Conservation (phyloP, 768 basidiomycete genomes). For the Russula abietina region DNA sequence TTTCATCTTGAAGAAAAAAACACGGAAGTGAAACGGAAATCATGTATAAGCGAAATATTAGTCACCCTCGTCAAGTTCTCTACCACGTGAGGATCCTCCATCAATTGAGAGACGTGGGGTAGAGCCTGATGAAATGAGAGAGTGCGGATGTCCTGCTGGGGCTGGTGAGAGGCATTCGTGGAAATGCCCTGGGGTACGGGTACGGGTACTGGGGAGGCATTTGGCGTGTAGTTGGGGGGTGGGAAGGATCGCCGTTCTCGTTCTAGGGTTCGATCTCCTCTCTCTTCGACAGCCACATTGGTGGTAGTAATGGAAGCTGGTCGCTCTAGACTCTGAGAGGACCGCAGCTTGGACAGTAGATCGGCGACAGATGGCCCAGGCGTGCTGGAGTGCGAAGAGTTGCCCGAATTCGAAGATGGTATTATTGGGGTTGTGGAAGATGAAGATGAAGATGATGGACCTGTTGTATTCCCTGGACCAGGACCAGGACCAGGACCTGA, state of each 20-base stretch:
- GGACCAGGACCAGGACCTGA: neutral
- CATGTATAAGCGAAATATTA: neutral
- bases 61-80: slow-evolving; percentile 47
- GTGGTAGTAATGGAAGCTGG: neutral
- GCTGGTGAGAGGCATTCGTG: neutral
- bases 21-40: neutral
- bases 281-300: neutral
- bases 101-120: slow-evolving; percentile 55
- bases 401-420: slow-evolving; percentile 5
- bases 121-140: slow-evolving; percentile 67
- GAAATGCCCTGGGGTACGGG: neutral
- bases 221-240: neutral
- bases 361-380: slow-evolving; percentile 21
- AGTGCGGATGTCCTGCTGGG: slow-evolving; percentile 38
- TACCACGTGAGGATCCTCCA: slow-evolving; percentile 48
- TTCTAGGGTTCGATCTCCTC: neutral
- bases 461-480: neutral
- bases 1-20: slow-evolving; percentile 46
- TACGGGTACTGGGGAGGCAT: neutral
- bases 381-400: slow-evolving; percentile 12
- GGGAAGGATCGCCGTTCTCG: neutral
- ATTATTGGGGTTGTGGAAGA: neutral
- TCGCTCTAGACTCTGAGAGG: slow-evolving; percentile 1
- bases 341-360: slow-evolving; percentile 22
- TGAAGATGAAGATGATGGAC: neutral